Evolutionary conservation across 140 eudicot species (phyloP).

Genomic region (Anethum foeniculum): DNA sequence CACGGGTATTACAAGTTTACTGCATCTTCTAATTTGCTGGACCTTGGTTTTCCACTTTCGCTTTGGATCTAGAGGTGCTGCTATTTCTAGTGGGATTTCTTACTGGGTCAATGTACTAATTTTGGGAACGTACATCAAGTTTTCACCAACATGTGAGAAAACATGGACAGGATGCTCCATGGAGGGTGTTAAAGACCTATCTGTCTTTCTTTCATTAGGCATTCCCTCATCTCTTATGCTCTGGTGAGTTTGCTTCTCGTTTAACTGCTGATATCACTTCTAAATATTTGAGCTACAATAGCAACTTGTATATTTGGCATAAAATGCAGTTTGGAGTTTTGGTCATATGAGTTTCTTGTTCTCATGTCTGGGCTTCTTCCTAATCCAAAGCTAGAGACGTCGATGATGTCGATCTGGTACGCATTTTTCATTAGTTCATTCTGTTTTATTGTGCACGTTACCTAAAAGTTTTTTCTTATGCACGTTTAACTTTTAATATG

Average conservation of each 20-base stretch:
- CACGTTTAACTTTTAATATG: not conserved
- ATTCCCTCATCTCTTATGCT: conserved; percentile 54
- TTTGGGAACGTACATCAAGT: conserved; percentile 32
- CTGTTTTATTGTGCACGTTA: not conserved
- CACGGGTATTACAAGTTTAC: conserved; percentile 23
- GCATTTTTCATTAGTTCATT: not conserved
- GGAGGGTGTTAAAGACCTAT: conserved; percentile 29
- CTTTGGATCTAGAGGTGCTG: conserved; percentile 47
- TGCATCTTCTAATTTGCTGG: conserved; percentile 42
- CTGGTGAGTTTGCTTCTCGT: conserved; percentile 32
- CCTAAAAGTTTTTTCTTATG: not conserved
- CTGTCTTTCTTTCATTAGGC: conserved; percentile 28
- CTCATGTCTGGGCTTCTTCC: conserved; percentile 45
- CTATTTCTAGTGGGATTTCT: conserved; percentile 33
- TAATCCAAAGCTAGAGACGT: conserved; percentile 40
- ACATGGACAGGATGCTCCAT: conserved; percentile 40
- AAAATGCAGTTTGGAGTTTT: conserved; percentile 34
- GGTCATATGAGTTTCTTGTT: conserved; percentile 44
- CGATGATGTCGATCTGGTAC: conserved; percentile 46
- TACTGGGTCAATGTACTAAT: conserved; percentile 38
- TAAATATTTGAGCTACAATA: not conserved
- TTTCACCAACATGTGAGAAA: conserved; percentile 30
- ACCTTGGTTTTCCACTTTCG: conserved; percentile 21
- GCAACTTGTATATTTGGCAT: not conserved
- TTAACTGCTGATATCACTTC: not conserved